Evolutionary conservation across 345 rosid species (phyloP), one percentile per base, ranked within the genome.

Genomic region (Corchorus capsularis): DNA sequence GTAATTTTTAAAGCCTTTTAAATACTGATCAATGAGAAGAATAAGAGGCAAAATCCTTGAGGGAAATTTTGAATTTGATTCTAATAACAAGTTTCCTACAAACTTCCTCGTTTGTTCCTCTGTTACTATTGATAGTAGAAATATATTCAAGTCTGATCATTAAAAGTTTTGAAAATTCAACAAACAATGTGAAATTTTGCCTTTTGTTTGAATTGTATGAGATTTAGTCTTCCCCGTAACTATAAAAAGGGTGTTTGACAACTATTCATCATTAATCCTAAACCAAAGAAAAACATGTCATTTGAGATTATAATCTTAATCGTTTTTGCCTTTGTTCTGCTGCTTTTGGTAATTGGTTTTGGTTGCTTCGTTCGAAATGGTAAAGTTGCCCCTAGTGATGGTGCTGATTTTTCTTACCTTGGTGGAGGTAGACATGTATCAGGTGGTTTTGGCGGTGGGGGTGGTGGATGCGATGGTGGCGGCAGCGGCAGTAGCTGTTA

Each of bases 321-420:
- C 34, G 1, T 61, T 61, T 61, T 61, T 34, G 34, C 65, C 19
- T 61, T 61, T 34, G 10, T 14, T 32, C 43, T 61, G 10, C 65
- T 61, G 65, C 41, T 61, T 61, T 5, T 14, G n/a, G 65, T 61
- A 14, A 61, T 61, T 14, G 65, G 65, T 61, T 61, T 34, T 34
- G 39, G 4, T 34, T 61, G 43, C 65, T 4, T 61, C 10, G 1
- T 61, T 34, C 43, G 65, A 34, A 5, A 34, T 61, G 2, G 43
- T 61, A 61, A 61, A 34, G 43, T 61, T 61, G n/a, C 43, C n/a
- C 65, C 65, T 13, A 34, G 4, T 34, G n/a, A 14, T 34, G 65
- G 0, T 60, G 43, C 5, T 39, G 43, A 6, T 39, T 37, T 15
- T 61, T 61, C 65, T 13, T 61, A n/a, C n/a, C 41, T 6, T 61